Conservation (phyloP, 768 basidiomycete species). For the Mrakia hoshinonis region DNA sequence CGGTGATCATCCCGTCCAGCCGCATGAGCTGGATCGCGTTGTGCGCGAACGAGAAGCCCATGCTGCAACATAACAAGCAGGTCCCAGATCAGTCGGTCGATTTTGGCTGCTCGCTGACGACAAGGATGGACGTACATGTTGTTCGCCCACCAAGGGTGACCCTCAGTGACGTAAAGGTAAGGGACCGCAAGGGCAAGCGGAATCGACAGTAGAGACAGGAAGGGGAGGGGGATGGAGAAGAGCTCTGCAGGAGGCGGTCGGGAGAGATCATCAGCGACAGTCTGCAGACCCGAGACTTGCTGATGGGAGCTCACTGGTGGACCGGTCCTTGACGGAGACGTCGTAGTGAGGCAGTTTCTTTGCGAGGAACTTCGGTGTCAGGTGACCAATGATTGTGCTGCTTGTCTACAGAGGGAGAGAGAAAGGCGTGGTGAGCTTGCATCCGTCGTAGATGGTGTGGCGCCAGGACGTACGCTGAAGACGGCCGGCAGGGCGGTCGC, state of each 20-base stretch:
- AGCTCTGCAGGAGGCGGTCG: conserved; percentile 35
- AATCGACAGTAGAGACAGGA: conserved; percentile 37
- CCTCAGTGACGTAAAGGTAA: conserved; percentile 49
- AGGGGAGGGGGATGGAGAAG: conserved; percentile 44
- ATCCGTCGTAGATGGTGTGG: neutral
- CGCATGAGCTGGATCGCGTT: conserved; percentile 70
- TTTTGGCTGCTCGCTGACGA: neutral
- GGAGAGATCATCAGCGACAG: neutral
- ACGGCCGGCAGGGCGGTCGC: conserved; percentile 29
- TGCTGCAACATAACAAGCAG: neutral
- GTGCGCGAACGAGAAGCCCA: conserved; percentile 67
- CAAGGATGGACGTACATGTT: conserved; percentile 46
- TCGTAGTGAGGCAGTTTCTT: conserved; percentile 7
- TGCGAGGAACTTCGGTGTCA: conserved; percentile 5
- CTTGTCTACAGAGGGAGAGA: neutral
- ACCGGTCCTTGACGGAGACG: conserved; percentile 10
- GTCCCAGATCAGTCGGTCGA: neutral
- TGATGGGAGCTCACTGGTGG: conserved; percentile 29
- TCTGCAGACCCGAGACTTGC: conserved; percentile 33
- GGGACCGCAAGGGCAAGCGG: conserved; percentile 56
- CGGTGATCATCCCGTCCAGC: conserved; percentile 83
- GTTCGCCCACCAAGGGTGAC: conserved; percentile 62
- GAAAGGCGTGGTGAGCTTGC: neutral
- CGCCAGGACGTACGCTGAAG: conserved; percentile 14
- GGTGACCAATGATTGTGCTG: neutral